Percentiles rank a stretch among this genome's conserved stretches.
phyloP scores from a whole-genome alignment of 2,329 filamentous ascomycete genomes.

The Aspergillus chevalieri region DNA sequence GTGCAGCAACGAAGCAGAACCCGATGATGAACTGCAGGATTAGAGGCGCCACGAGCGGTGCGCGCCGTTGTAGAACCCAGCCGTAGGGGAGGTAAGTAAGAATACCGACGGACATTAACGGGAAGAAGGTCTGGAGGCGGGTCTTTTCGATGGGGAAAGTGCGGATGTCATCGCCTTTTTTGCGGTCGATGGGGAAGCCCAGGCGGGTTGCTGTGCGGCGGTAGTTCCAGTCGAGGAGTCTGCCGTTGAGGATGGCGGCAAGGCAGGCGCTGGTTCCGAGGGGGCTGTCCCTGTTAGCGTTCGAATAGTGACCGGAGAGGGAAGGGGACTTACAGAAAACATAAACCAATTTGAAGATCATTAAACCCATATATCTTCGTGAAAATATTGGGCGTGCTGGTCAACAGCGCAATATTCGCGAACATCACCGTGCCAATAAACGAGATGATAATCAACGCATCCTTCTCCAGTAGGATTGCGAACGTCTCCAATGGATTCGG shows the following conservation, averaged over 20 bases:
- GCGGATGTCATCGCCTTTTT: conserved; percentile 40
- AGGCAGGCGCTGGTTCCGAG: conserved; percentile 15
- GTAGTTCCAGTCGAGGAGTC: conserved; percentile 19
- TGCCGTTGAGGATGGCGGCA: conserved; percentile 16
- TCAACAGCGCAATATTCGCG: conserved; percentile 36
- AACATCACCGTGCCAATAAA: conserved; percentile 29
- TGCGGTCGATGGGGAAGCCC: conserved; percentile 10
- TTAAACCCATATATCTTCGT: conserved; percentile 30
- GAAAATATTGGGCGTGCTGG: conserved; percentile 35
- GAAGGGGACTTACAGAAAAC: conserved; percentile 16
- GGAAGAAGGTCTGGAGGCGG: conserved; percentile 22
- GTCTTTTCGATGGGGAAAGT: conserved; percentile 37
- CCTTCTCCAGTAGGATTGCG: conserved; percentile 34
- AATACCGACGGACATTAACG: conserved; percentile 19
- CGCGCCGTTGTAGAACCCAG: conserved; percentile 21
- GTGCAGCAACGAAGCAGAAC: conserved; percentile 17
- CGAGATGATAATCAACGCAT: conserved; percentile 29
- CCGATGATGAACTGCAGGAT: conserved; percentile 29
- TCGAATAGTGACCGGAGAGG: not conserved
- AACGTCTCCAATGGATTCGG: conserved; percentile 43
- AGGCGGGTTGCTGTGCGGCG: conserved; percentile 10
- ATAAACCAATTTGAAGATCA: conserved; percentile 19
- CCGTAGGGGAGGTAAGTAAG: conserved; percentile 24
- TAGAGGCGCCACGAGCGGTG: conserved; percentile 19
- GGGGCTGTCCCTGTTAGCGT: conserved; percentile 7